These are phyloP conservation scores for Panellus pusillus DNA, from an alignment of 768 basidiomycete species.

Conservation along the genomic window DNA sequence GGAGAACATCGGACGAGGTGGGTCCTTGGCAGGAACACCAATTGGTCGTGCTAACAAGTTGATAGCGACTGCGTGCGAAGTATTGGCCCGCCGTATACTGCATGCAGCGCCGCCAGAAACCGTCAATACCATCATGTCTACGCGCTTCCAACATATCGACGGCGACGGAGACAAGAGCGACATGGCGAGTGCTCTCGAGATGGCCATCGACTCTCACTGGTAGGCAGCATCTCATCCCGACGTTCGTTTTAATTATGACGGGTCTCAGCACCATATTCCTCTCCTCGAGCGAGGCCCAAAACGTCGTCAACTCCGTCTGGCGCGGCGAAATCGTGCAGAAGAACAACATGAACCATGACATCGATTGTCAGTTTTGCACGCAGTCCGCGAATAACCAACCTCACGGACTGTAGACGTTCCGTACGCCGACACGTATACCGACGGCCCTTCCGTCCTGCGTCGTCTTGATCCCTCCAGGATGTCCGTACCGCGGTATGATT, in stretches of 20 bases:
- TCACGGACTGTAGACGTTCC: constrained; percentile 53
- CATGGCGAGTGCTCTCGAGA: constrained; percentile 75
- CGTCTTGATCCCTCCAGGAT: constrained; percentile 78
- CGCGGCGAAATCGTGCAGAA: constrained; percentile 77
- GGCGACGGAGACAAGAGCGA: constrained; percentile 76
- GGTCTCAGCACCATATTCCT: constrained; percentile 70
- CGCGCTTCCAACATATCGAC: constrained; percentile 70
- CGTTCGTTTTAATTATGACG: too few relatives aligned
- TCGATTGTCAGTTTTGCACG: constrained; percentile 59
- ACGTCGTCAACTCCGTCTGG: constrained; percentile 85
- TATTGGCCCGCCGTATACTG: constrained; percentile 76
- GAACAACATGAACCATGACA: constrained; percentile 70
- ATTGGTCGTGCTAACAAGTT: constrained; percentile 2
- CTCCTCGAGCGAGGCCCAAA: constrained; percentile 83
- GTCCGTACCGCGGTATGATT: constrained; percentile 67
- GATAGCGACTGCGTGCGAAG: constrained; percentile 79
- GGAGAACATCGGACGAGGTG: constrained; percentile 82
- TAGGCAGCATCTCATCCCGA: too few relatives aligned
- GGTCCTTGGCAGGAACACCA: constrained; percentile 14
- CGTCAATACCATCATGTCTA: constrained; percentile 72
- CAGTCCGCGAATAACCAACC: background rate
- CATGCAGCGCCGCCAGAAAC: constrained; percentile 67
- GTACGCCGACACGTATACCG: constrained; percentile 52
- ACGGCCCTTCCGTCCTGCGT: constrained; percentile 54
- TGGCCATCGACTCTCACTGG: constrained; percentile 93